Percentiles rank a stretch among this genome's conserved stretches.
These are phyloP conservation scores for Luvunga scandens DNA, from an alignment of 345 rosid species.

Conservation along the genomic window DNA sequence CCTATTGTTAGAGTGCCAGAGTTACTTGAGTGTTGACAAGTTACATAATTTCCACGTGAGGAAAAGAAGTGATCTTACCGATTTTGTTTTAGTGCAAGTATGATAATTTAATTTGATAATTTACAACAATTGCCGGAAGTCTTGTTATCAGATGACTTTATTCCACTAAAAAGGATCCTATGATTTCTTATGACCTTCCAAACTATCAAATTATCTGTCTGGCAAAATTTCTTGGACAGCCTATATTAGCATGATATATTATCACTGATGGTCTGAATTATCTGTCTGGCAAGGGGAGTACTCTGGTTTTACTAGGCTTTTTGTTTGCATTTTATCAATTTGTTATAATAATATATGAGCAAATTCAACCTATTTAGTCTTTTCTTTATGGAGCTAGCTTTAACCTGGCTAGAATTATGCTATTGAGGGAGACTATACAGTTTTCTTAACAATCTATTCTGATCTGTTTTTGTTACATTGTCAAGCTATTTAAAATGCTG, in stretches of 20 bases:
- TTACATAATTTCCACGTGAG: no score
- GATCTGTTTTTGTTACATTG: background rate
- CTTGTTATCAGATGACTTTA: background rate
- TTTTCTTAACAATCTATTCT: background rate
- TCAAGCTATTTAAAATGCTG: background rate
- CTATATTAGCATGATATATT: no score
- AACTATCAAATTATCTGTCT: no score
- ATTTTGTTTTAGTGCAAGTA: no score
- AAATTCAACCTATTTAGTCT: background rate
- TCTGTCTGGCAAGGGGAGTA: background rate
- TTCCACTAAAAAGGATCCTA: background rate
- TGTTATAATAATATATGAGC: background rate
- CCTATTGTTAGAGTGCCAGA: no score
- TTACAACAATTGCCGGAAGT: no score
- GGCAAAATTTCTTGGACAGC: no score
- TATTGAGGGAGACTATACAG: background rate
- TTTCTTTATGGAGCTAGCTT: no score
- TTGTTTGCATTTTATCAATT: background rate
- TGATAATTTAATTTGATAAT: no score
- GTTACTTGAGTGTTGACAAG: no score
- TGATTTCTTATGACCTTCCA: background rate
- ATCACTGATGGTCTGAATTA: background rate
- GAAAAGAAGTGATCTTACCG: no score
- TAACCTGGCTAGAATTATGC: background rate
- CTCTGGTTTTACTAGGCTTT: background rate